phyloP scores from a whole-genome alignment of 108 stramenopile species.

The Cyclotella baltica region DNA sequence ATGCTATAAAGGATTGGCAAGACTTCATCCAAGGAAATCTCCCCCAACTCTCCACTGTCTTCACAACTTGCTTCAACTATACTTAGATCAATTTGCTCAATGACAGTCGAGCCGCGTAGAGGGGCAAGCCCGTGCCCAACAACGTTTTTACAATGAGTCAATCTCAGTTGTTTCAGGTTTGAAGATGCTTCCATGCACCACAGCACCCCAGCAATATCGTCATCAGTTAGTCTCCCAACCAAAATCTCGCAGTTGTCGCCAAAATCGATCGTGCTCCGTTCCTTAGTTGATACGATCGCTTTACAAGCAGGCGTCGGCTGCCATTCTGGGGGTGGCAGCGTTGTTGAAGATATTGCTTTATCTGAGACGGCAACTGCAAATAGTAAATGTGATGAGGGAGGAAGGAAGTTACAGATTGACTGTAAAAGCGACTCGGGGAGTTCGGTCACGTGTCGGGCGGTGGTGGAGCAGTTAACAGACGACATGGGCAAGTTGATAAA shows the following conservation, averaged over 20 bases:
- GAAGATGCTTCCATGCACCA: slow-evolving; percentile 3
- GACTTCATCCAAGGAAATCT: slow-evolving; percentile 7
- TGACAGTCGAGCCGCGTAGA: slow-evolving; percentile 16
- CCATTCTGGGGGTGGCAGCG: background rate
- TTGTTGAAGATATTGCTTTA: background rate
- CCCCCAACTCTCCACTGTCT: background rate
- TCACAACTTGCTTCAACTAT: background rate
- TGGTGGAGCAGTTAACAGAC: too few species aligned
- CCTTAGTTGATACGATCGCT: background rate
- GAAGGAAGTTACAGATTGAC: background rate
- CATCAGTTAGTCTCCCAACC: slow-evolving; percentile 15
- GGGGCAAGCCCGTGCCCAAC: slow-evolving; percentile 17
- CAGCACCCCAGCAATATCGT: slow-evolving; percentile 10
- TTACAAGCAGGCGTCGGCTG: too few species aligned
- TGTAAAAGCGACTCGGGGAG: background rate
- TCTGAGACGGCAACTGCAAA: background rate
- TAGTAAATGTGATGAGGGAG: background rate
- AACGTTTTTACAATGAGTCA: slow-evolving; percentile 2
- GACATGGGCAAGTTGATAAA: too few species aligned
- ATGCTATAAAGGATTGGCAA: slow-evolving; percentile 34
- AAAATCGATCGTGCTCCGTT: slow-evolving; percentile 11
- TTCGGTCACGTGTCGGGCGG: background rate
- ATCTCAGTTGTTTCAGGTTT: slow-evolving; percentile 5
- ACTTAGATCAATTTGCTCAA: slow-evolving; percentile 23
- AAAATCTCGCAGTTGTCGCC: background rate